Percentiles rank a stretch among this genome's conserved stretches.
Evolutionary conservation across 441 rosid species (phyloP).

Genomic region (Gossypium schwendimanii): DNA sequence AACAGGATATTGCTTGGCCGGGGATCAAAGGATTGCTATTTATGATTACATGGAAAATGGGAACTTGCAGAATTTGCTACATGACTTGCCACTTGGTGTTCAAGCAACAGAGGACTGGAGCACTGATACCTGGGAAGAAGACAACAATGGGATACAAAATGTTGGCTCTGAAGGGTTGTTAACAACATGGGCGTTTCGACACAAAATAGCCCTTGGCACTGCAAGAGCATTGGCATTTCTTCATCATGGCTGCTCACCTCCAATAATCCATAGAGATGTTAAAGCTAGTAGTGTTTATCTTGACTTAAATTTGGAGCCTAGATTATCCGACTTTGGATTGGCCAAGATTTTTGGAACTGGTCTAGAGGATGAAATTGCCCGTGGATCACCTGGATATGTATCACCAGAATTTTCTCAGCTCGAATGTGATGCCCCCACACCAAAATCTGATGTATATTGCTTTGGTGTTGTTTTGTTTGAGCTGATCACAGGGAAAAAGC

Average conservation of each 20-base stretch:
- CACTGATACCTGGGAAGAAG: conserved; percentile 80
- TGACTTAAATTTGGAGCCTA: conserved; percentile 71
- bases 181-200: conserved; percentile 77
- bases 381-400: conserved; percentile 66
- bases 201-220: conserved; percentile 75
- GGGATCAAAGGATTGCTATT: conserved; percentile 90
- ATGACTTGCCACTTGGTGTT: conserved; percentile 78
- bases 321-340: conserved; percentile 79
- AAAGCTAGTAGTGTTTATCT: conserved; percentile 89
- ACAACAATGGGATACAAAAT: conserved; percentile 49
- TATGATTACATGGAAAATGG: conserved; percentile 97
- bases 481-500: conserved; percentile 72
- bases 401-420: conserved; percentile 73
- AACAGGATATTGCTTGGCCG: conserved; percentile 82
- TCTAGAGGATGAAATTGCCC: conserved; percentile 59
- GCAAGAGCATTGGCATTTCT: conserved; percentile 89
- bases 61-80: conserved; percentile 81
- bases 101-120: conserved; percentile 85
- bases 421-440: conserved; percentile 49
- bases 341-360: conserved; percentile 79
- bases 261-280: conserved; percentile 77
- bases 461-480: conserved; percentile 82
- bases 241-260: conserved; percentile 91
- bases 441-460: conserved; percentile 85
- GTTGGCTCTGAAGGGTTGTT: conserved; percentile 50